Base-by-base conservation (phyloP, 2,329 filamentous ascomycete genomes). In the Endothia cerciana region DNA sequence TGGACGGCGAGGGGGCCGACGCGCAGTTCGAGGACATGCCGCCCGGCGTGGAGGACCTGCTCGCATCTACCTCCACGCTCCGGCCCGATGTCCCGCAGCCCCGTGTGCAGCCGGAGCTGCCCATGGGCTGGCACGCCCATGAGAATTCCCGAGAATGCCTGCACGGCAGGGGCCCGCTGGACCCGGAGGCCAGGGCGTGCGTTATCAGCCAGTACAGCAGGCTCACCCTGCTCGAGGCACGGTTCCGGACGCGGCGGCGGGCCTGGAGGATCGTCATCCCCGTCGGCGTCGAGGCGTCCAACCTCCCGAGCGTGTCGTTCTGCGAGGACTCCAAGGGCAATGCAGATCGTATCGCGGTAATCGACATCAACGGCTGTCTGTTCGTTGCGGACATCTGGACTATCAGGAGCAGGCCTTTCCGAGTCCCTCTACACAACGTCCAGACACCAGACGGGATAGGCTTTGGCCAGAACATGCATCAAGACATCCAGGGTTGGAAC, bases 341-440 rank as follows among this genome's bases (percentile, higher is more conserved):
- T 2, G 85, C 84, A 2, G 79, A 83, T 5, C 82, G 81, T 68
- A 72, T 87, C 1, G 78, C 80, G 30, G 85, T 82, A 1, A 73
- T 85, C 30, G 85, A 87, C 55, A 82, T 87, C 47, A 71, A 74
- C 13, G 85, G 83, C 1, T 73, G 69, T 11, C 71, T 80, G 6
- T 87, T 82, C 81, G 67, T 86, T 15, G 77, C 84, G 51, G 77
- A 85, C 53, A 85, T 88, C 17, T 87, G 84, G 85, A 78, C 76
- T 43, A 65, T 76, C 43, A 73, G 74, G 11, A 64, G 59, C 38
- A 62, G 43, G 17, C 71, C 71, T 1, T 51, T 77, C 17, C 69
- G 72, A 4, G 70, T 80, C 19, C 69, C 68, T 8, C 69, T 65
- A 10, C 65, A 68, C 41, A 66, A 61, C 51, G 66, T 68, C 13